phyloP scores from a whole-genome alignment of 1,284 basidiomycete genomes.

The Ustilago xerochloae region DNA sequence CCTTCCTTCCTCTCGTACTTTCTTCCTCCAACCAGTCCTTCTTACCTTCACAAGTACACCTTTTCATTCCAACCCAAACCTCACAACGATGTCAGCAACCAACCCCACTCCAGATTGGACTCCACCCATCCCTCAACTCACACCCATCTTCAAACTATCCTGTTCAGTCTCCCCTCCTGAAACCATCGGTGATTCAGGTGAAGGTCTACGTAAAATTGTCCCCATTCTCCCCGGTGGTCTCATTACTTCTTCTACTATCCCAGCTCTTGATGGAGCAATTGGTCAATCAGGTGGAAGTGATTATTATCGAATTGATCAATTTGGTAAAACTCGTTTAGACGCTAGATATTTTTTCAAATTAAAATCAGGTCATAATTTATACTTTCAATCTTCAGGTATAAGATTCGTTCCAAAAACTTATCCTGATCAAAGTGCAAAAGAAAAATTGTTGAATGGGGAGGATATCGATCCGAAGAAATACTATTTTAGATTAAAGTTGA shows the following conservation, averaged over 20 bases:
- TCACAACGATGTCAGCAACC: conserved; percentile 7
- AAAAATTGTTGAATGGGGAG: conserved; percentile 12
- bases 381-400: conserved; percentile 32
- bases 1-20: too few species aligned
- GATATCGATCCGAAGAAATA: conserved; percentile 24
- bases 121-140: conserved; percentile 12
- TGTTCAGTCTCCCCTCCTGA: conserved; percentile 20
- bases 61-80: too few species aligned
- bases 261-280: conserved; percentile 23
- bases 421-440: conserved; percentile 18
- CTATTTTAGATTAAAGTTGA: conserved; percentile 37
- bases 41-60: neutral
- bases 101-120: conserved; percentile 4
- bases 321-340: conserved; percentile 35
- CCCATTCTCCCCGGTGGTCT: conserved; percentile 24
- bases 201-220: conserved; percentile 37
- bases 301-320: conserved; percentile 32
- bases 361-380: conserved; percentile 28
- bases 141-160: conserved; percentile 18
- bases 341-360: conserved; percentile 40
- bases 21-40: too few species aligned
- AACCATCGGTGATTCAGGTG: conserved; percentile 27
- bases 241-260: conserved; percentile 14
- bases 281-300: conserved; percentile 31
- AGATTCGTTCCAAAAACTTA: conserved; percentile 22